Percentiles rank a stretch among this genome's conserved stretches.
These are phyloP conservation scores for Fraxinus albicans DNA, from an alignment of 305 asterid species.

Conservation along the genomic window DNA sequence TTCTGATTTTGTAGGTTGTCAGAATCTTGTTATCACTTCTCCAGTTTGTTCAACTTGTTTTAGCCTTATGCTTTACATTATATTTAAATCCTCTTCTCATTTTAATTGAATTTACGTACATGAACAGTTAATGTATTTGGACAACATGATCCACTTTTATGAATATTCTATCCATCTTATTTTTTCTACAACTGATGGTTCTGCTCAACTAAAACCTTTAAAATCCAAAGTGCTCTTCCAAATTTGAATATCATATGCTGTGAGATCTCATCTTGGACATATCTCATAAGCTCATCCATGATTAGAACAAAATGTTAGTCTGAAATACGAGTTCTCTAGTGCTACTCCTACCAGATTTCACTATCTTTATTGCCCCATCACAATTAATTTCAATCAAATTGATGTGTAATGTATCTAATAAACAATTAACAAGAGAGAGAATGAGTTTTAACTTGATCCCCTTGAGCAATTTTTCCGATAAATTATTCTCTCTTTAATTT, in stretches of 20 bases:
- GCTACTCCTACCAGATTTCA: not conserved
- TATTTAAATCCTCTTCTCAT: not conserved
- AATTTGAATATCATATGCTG: not conserved
- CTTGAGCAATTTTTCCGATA: not conserved
- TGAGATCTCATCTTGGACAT: not conserved
- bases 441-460: constrained; percentile 12
- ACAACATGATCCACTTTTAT: not conserved
- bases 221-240: not conserved
- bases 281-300: not conserved
- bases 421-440: not conserved
- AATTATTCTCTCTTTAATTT: not conserved
- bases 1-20: not conserved
- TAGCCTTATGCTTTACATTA: not conserved
- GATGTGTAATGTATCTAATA: not conserved
- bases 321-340: not conserved
- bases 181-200: not conserved
- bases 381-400: not conserved
- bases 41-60: not conserved
- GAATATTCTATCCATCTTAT: not conserved
- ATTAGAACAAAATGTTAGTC: not conserved
- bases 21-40: not conserved
- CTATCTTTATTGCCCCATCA: not conserved
- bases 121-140: not conserved
- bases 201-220: not conserved
- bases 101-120: not conserved